phyloP scores from a whole-genome alignment of 2,329 filamentous ascomycete species.

The Escovopsis weberi region DNA sequence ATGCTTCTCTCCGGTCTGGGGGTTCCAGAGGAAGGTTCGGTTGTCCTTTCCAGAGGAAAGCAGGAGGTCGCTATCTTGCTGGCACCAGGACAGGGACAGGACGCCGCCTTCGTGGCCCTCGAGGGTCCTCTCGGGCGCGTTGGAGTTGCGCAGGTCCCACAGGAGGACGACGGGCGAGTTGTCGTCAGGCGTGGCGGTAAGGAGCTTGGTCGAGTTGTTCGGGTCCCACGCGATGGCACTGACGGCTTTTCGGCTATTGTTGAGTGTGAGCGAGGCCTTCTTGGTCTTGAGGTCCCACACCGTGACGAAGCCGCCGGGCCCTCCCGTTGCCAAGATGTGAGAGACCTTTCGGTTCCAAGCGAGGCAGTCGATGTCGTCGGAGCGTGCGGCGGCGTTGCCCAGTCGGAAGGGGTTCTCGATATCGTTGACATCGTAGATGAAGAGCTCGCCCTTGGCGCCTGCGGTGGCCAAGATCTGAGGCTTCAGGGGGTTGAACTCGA shows the following conservation, averaged over 20 bases:
- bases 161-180: slow-evolving; percentile 75
- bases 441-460: slow-evolving; percentile 89
- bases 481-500: slow-evolving; percentile 92
- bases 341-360: slow-evolving; percentile 98
- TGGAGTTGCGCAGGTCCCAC: slow-evolving; percentile 93
- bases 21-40: slow-evolving; percentile 89
- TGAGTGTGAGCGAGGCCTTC: slow-evolving; percentile 90
- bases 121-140: slow-evolving; percentile 78
- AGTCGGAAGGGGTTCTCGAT: slow-evolving; percentile 76
- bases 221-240: slow-evolving; percentile 97
- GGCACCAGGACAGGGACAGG: slow-evolving; percentile 88
- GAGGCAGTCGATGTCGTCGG: slow-evolving; percentile 89
- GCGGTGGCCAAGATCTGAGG: slow-evolving; percentile 85
- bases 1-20: slow-evolving; percentile 71
- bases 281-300: slow-evolving; percentile 98
- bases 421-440: slow-evolving; percentile 89
- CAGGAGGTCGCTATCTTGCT: slow-evolving; percentile 75
- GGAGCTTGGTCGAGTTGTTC: slow-evolving; percentile 81
- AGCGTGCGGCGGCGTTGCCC: slow-evolving; percentile 73
- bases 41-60: slow-evolving; percentile 96
- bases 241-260: slow-evolving; percentile 87
- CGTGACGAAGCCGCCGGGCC: slow-evolving; percentile 85
- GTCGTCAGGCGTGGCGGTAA: slow-evolving; percentile 85
- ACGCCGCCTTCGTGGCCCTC: slow-evolving; percentile 91
- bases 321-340: slow-evolving; percentile 90